These are phyloP conservation scores for Candida corydali DNA, from an alignment of 805 yeast genomes.

Conservation along the genomic window DNA sequence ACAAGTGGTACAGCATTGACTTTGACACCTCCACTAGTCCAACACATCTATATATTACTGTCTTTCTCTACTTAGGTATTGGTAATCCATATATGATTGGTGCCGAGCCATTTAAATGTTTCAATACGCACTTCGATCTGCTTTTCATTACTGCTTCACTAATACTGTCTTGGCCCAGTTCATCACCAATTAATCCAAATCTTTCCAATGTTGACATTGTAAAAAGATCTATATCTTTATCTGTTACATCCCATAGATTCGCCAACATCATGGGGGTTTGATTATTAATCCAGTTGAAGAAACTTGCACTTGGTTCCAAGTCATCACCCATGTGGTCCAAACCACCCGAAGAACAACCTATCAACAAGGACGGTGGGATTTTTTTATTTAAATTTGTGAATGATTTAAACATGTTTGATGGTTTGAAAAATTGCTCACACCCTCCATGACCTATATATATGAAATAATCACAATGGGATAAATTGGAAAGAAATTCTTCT, in stretches of 20 bases:
- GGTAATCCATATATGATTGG: constrained; percentile 92
- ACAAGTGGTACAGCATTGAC: too few relatives aligned
- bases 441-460: constrained; percentile 95
- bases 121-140: constrained; percentile 64
- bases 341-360: constrained; percentile 91
- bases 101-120: constrained; percentile 84
- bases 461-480: constrained; percentile 45
- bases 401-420: constrained; percentile 40
- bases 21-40: too few relatives aligned
- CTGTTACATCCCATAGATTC: constrained; percentile 95
- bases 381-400: constrained; percentile 25
- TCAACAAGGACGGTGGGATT: constrained; percentile 60
- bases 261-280: constrained; percentile 83
- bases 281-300: constrained; percentile 69
- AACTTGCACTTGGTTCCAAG: constrained; percentile 72
- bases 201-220: constrained; percentile 54
- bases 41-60: too few relatives aligned
- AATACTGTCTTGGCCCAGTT: constrained; percentile 22
- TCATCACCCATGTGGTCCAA: constrained; percentile 48
- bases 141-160: constrained; percentile 58
- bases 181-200: constrained; percentile 53
- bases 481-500: constrained; percentile 38
- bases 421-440: constrained; percentile 76
- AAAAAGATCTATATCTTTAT: constrained; percentile 86
- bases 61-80: background rate